Evolutionary conservation across 345 rosid species (phyloP), one percentile per base, ranked within the genome.

Genomic region (Ricinus communis): DNA sequence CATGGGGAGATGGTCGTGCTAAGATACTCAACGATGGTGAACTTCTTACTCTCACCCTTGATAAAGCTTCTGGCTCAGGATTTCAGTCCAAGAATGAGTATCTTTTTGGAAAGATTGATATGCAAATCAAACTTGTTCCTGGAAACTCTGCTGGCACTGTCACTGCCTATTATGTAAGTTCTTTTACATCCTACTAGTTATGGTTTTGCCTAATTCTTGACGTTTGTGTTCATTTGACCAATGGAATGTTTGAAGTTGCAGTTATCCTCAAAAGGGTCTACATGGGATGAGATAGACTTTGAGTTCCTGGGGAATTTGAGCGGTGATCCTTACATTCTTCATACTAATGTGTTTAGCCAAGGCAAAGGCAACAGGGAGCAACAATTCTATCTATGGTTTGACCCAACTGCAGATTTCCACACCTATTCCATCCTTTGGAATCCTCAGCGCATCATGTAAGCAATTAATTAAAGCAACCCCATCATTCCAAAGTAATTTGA

Each of bases 381-480:
- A 59, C 96, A 90, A 36, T 90, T 88, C 59, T 69, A 86, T 71
- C 85, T 90, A 40, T 90, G 91, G 91, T 88, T 88, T 63, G 91
- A 90, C 33, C 96, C 90, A 7, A 85, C 89, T 9, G 78, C 86
- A 36, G 83, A 80, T 74, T 90, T 86, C 69, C 93, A 88, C 82
- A 90, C 96, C n/a, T 90, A 90, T 69, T 81, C 93, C 47, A 82
- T 86, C 33, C 80, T 87, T 19, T 85, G 96, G 93, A 90, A 86
- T 64, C 87, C 85, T 40, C 68, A 73, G 2, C 86, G 74, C 46
- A 81, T 87, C 49, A 74, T 82, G 96, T 90, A 80, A 79, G 89
- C 47, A 43, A 12, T 38, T 38, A 38, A 38, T 38, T n/a, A n/a
- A n/a, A n/a, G n/a, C n/a, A n/a, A n/a, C n/a, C n/a, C n/a, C n/a